Evolutionary conservation across 805 yeast genomes (phyloP), one percentile per base, ranked within the genome.

Genomic region (Monosporozyma unispora): DNA sequence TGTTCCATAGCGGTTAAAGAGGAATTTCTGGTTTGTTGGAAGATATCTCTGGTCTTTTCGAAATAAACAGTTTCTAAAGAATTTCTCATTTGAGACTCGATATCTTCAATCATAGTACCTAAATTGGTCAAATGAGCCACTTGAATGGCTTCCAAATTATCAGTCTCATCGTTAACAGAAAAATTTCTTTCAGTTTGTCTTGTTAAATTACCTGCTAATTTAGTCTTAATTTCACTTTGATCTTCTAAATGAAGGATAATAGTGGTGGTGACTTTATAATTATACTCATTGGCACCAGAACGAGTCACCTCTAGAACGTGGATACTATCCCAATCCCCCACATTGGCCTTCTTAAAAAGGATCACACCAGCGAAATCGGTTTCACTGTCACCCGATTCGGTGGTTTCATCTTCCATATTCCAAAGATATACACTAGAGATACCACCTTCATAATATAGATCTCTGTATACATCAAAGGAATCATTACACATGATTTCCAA

Each of bases 361-460:
- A 82, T 89, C 4, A 89, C 96, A 19, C 98, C 98, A 3, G 97
- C 96, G 71, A 91, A 88, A 38, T 63, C 68, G 12, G 46, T 44
- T 9, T 44, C 46, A 12, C 25, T 23, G 25, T 28, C 62, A 60
- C 41, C 41, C 14, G 27, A 23, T 14, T 33, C 41, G 7, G 19
- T 44, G 4, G 19, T 27, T 22, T 69, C 70, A 21, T 77, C 82
- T 12, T 79, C 87, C 33, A 80, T 82, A 58, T 90, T 96, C 99
- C 99, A 91, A 47, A 93, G 71, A 63, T 93, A 91, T 16, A 85
- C 95, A 50, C 90, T 81, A 1, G 93, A 82, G 38, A 85, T 73
- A 21, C 98, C 99, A 38, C 97, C 97, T 66, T 90, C 98, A 65
- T 89, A 91, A 70, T 91, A 91, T 58, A 91, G 70, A 63, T 93